phyloP scores from a whole-genome alignment of 2,329 filamentous ascomycete species.

The Penicillium sp. region DNA sequence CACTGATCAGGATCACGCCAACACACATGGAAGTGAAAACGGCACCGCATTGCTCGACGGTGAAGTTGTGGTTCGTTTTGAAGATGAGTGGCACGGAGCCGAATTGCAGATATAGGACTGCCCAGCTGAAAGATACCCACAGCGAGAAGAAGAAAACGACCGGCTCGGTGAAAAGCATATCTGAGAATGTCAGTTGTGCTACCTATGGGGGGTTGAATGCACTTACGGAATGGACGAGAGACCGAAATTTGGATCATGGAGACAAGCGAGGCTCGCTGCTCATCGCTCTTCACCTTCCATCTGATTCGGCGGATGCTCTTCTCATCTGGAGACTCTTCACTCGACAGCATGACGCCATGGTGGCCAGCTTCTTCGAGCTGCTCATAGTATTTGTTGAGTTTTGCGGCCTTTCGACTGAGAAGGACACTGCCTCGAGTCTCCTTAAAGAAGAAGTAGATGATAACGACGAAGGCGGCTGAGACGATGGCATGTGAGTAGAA shows the following conservation, averaged over 20 bases:
- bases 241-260: slow-evolving; percentile 75
- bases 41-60: slow-evolving; percentile 65
- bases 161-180: slow-evolving; percentile 63
- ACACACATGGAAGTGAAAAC: slow-evolving; percentile 75
- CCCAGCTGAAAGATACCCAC: slow-evolving; percentile 91
- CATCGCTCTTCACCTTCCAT: slow-evolving; percentile 79
- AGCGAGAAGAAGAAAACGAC: slow-evolving; percentile 74
- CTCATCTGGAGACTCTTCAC: slow-evolving; percentile 27
- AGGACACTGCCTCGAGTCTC: slow-evolving; percentile 83
- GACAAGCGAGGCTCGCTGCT: slow-evolving; percentile 67
- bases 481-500: slow-evolving; percentile 83
- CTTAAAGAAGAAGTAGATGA: slow-evolving; percentile 70
- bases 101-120: slow-evolving; percentile 82
- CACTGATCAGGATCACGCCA: slow-evolving; percentile 66
- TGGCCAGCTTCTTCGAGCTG: slow-evolving; percentile 67
- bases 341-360: slow-evolving; percentile 54
- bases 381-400: slow-evolving; percentile 78
- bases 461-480: slow-evolving; percentile 62
- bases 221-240: slow-evolving; percentile 70
- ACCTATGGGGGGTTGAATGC: neutral
- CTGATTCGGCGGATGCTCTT: slow-evolving; percentile 60
- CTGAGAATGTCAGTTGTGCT: slow-evolving; percentile 23
- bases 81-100: slow-evolving; percentile 80
- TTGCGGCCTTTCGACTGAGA: slow-evolving; percentile 71
- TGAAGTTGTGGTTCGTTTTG: slow-evolving; percentile 66